A percentile compares a stretch with the other conserved stretches of the same genome.
These are phyloP conservation scores for Aspergillaceae sp. DNA, from an alignment of 2,329 filamentous ascomycete genomes.

Conservation along the genomic window DNA sequence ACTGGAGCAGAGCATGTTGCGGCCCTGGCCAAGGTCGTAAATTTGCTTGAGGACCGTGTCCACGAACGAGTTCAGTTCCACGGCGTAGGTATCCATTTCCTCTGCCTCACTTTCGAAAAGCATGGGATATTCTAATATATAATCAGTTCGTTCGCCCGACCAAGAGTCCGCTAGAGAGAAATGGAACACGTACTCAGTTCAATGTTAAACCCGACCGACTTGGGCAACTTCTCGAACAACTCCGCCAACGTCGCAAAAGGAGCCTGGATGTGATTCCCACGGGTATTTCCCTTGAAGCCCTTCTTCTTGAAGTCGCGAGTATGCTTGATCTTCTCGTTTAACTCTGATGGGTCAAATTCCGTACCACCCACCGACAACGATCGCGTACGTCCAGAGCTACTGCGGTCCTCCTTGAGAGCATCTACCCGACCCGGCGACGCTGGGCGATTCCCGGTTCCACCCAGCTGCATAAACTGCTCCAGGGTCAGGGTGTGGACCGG, in stretches of 20 bases:
- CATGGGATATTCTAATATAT: constrained; percentile 73
- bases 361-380: constrained; percentile 54
- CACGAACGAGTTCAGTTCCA: constrained; percentile 93
- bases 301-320: constrained; percentile 90
- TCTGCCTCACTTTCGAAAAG: constrained; percentile 89
- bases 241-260: constrained; percentile 94
- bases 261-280: constrained; percentile 89
- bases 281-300: constrained; percentile 90
- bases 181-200: constrained; percentile 61
- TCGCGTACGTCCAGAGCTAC: constrained; percentile 30
- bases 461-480: constrained; percentile 84
- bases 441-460: constrained; percentile 43
- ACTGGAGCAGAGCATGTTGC: constrained; percentile 94
- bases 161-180: background rate
- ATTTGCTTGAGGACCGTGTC: constrained; percentile 86
- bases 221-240: constrained; percentile 75
- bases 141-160: constrained; percentile 11
- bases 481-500: constrained; percentile 91
- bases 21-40: constrained; percentile 69
- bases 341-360: constrained; percentile 32
- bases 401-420: constrained; percentile 8
- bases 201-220: constrained; percentile 88
- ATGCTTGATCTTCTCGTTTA: constrained; percentile 89
- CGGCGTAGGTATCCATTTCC: constrained; percentile 92
- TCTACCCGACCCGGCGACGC: constrained; percentile 11